Percentiles rank a stretch among this genome's conserved stretches.
phyloP scores from a whole-genome alignment of 805 yeast genomes.

The Ogataea pini region DNA sequence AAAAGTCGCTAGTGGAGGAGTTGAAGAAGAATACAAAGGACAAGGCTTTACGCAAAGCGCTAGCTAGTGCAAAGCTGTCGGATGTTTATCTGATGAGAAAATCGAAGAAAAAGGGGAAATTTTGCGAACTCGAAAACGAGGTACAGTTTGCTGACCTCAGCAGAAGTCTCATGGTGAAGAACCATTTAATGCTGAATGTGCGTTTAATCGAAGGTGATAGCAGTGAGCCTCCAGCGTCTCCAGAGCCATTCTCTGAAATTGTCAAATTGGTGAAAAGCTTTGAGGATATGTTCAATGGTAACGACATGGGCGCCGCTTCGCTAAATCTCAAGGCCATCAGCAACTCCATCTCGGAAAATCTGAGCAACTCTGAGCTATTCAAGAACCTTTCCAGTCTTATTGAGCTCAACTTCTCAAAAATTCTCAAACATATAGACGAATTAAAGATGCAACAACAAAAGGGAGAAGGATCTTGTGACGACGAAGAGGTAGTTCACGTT shows the following conservation, averaged over 20 bases:
- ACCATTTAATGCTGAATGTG: slow-evolving; percentile 39
- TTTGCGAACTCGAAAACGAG: slow-evolving; percentile 39
- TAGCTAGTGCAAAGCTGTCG: background rate
- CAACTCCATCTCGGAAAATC: slow-evolving; percentile 23
- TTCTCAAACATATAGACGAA: slow-evolving; percentile 22
- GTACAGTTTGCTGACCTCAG: slow-evolving; percentile 45
- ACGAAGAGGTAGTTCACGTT: slow-evolving; percentile 15
- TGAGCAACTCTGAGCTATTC: slow-evolving; percentile 25
- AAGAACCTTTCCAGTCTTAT: slow-evolving; percentile 20
- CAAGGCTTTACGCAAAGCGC: slow-evolving; percentile 1
- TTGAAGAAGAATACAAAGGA: background rate
- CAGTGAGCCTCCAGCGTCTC: background rate
- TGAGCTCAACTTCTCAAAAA: slow-evolving; percentile 23
- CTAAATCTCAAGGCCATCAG: slow-evolving; percentile 19
- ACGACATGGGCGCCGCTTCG: slow-evolving; percentile 9
- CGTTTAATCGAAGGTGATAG: background rate
- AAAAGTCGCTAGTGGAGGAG: slow-evolving; percentile 8
- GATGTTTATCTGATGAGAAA: slow-evolving; percentile 36
- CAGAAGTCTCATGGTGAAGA: slow-evolving; percentile 51
- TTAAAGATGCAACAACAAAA: slow-evolving; percentile 11
- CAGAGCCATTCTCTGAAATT: slow-evolving; percentile 13
- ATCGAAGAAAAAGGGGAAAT: slow-evolving; percentile 47
- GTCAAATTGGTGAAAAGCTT: slow-evolving; percentile 13
- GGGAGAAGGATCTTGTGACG: slow-evolving; percentile 1
- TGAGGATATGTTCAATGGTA: slow-evolving; percentile 18